phyloP scores from a whole-genome alignment of 257 asterid genomes.

The Rehmannia glutinosa region DNA sequence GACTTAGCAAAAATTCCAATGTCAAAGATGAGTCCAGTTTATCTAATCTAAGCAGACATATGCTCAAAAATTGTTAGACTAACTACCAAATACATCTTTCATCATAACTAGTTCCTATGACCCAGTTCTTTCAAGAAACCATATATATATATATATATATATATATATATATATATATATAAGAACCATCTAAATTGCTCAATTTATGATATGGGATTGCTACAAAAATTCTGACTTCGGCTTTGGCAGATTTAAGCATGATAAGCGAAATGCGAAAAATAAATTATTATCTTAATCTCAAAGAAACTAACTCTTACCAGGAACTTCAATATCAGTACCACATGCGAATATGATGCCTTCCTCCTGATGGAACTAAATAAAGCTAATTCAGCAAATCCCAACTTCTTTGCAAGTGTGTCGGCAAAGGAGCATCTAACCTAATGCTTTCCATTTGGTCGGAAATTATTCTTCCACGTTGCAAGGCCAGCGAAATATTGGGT shows the following conservation, averaged over 20 bases:
- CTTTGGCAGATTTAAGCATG: neutral
- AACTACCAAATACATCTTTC: too few species aligned
- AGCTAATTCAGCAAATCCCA: constrained; percentile 49
- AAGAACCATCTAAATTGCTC: too few species aligned
- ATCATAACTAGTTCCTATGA: too few species aligned
- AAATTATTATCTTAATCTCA: neutral
- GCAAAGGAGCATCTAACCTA: constrained; percentile 56
- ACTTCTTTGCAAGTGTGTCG: constrained; percentile 83
- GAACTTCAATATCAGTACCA: neutral
- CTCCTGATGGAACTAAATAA: neutral
- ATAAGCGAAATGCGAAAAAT: neutral
- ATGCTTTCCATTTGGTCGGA: constrained; percentile 37
- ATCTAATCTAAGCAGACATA: too few species aligned
- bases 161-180: too few species aligned
- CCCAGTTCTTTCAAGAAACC: too few species aligned
- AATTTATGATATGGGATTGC: too few species aligned
- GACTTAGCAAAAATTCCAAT: too few species aligned
- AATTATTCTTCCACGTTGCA: constrained; percentile 28
- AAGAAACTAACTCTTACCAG: constrained; percentile 8
- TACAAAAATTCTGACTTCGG: too few species aligned
- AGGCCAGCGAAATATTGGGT: constrained; percentile 57
- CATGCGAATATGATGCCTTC: neutral
- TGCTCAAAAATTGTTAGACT: too few species aligned
- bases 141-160: too few species aligned
- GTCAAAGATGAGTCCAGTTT: too few species aligned